Conservation (phyloP, 257 asterid species). For the Plantago major region DNA sequence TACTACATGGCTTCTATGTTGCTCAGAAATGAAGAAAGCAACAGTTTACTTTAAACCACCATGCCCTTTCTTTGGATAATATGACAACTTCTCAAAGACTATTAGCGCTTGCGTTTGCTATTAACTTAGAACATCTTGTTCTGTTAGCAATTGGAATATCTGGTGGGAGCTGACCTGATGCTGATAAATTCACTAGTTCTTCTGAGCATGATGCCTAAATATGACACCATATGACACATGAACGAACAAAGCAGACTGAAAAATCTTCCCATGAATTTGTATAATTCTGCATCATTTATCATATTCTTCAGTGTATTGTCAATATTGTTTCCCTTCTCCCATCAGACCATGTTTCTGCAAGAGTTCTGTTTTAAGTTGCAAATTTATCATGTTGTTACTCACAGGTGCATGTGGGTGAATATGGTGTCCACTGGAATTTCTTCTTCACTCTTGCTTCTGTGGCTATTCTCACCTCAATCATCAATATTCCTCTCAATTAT, state of each 20-base stretch:
- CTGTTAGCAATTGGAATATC: not conserved
- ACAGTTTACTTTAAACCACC: too few relatives aligned
- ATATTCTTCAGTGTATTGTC: slow-evolving; percentile 11
- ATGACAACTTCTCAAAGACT: not conserved
- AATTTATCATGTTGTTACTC: slow-evolving; percentile 8
- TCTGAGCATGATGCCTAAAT: not conserved
- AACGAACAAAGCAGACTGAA: not conserved
- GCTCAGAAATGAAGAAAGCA: too few relatives aligned
- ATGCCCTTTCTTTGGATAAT: too few relatives aligned
- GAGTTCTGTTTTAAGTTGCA: slow-evolving; percentile 4
- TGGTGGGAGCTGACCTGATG: not conserved
- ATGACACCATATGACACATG: not conserved
- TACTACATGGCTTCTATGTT: too few relatives aligned
- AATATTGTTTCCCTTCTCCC: slow-evolving; percentile 10
- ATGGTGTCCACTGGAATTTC: slow-evolving; percentile 99
- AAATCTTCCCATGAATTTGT: slow-evolving; percentile 8
- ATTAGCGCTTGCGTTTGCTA: not conserved
- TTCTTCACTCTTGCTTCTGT: slow-evolving; percentile 94
- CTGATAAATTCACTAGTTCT: not conserved
- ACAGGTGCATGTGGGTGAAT: slow-evolving; percentile 95
- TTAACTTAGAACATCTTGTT: not conserved
- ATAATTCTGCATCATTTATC: not conserved
- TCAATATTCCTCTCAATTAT: slow-evolving; percentile 53
- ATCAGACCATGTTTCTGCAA: slow-evolving; percentile 6
- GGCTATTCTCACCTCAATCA: slow-evolving; percentile 61